Conservation (phyloP, 169 alveolate species). For the Eimeria zaria region DNA sequence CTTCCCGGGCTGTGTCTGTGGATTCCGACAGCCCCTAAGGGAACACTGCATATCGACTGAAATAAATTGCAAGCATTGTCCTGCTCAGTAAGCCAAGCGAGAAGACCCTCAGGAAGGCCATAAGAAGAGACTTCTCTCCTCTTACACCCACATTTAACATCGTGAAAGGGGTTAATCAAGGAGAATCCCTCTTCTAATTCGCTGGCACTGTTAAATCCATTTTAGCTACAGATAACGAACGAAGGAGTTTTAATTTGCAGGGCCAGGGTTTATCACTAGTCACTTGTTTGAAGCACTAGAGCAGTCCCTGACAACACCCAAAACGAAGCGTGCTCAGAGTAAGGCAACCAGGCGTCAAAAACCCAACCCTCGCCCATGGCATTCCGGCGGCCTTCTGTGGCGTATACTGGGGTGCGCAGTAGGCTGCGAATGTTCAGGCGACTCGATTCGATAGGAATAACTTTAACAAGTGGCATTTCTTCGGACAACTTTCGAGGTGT, state of each 20-base stretch:
- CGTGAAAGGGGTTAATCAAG: not conserved
- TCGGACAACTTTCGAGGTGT: conserved; percentile 95
- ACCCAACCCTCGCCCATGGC: conserved; percentile 98
- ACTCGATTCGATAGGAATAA: conserved; percentile 96
- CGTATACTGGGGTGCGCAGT: conserved; percentile 95
- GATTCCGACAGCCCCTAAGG: not conserved
- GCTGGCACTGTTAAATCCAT: not conserved
- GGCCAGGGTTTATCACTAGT: not conserved
- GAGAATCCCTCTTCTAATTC: not conserved
- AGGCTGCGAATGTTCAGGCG: conserved; percentile 94
- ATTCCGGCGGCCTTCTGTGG: conserved; percentile 92
- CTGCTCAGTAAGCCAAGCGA: not conserved
- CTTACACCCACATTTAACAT: not conserved
- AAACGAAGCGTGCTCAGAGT: conserved; percentile 95
- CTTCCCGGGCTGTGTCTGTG: too few relatives aligned
- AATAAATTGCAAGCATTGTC: not conserved
- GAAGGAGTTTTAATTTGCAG: not conserved
- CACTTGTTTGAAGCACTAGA: conserved; percentile 90
- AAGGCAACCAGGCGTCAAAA: conserved; percentile 96
- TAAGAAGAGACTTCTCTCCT: not conserved
- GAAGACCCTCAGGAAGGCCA: not conserved
- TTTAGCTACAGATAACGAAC: not conserved
- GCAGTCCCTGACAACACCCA: conserved; percentile 98
- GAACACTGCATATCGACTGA: not conserved
- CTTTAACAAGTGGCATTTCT: conserved; percentile 96